phyloP scores from a whole-genome alignment of 1,284 basidiomycete genomes.

The Ustilago trichophora region DNA sequence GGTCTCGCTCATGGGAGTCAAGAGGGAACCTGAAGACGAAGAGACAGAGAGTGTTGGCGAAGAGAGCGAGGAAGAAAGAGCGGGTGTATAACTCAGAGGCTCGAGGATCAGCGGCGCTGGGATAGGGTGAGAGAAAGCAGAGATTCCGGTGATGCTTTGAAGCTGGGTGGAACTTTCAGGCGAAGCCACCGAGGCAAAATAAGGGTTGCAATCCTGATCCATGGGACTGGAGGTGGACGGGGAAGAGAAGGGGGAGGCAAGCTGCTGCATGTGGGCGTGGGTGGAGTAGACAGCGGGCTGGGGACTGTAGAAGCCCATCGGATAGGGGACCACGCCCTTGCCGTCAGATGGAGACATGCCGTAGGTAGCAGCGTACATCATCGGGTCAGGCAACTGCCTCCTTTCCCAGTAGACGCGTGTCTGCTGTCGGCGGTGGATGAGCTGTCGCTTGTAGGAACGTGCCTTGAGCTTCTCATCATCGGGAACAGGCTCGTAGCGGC shows the following conservation, averaged over 20 bases:
- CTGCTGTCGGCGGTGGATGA: slow-evolving; percentile 10
- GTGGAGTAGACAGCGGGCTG: not conserved
- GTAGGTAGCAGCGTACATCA: not conserved
- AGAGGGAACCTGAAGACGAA: slow-evolving; percentile 6
- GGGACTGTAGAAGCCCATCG: not conserved
- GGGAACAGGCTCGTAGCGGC: slow-evolving; percentile 17
- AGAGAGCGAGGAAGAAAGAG: slow-evolving; percentile 5
- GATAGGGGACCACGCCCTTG: not conserved
- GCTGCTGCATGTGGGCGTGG: not conserved
- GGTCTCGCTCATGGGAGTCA: slow-evolving; percentile 8
- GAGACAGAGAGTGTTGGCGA: slow-evolving; percentile 17
- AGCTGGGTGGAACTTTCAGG: slow-evolving; percentile 1
- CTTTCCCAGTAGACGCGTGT: slow-evolving; percentile 7
- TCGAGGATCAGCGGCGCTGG: slow-evolving; percentile 6
- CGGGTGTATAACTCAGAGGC: not conserved
- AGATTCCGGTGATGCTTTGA: slow-evolving; percentile 6
- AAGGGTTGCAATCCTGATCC: slow-evolving; percentile 2
- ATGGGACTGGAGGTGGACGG: slow-evolving; percentile 2
- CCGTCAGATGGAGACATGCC: too few relatives aligned
- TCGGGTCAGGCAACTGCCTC: not conserved
- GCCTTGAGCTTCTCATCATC: slow-evolving; percentile 26
- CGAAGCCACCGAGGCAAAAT: not conserved
- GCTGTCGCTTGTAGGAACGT: slow-evolving; percentile 19
- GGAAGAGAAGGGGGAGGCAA: not conserved
- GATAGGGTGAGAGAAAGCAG: not conserved